Percentiles rank a stretch among this genome's conserved stretches.
Conservation (phyloP, 495 filamentous ascomycete genomes). For the Penicillium diatomitis region DNA sequence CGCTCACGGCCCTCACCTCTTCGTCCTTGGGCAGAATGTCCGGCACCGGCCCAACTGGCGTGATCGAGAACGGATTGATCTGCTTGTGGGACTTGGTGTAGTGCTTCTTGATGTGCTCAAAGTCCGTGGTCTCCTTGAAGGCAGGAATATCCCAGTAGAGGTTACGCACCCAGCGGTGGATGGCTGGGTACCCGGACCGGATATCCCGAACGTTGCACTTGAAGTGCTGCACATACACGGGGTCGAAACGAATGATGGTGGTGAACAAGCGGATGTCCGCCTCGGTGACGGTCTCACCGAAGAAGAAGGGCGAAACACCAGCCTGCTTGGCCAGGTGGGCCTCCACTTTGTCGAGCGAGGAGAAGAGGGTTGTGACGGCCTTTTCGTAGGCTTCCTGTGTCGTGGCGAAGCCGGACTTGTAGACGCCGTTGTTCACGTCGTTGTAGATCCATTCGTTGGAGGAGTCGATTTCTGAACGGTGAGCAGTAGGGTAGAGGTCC, state of each 20-base stretch:
- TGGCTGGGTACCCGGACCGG: slow-evolving; percentile 59
- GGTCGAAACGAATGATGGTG: slow-evolving; percentile 78
- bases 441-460: slow-evolving; percentile 78
- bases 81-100: slow-evolving; percentile 64
- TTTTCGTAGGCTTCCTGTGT: slow-evolving; percentile 72
- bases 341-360: slow-evolving; percentile 63
- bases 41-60: slow-evolving; percentile 55
- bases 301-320: slow-evolving; percentile 50
- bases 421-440: slow-evolving; percentile 81
- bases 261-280: slow-evolving; percentile 75
- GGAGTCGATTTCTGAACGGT: slow-evolving; percentile 58
- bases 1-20: slow-evolving; percentile 49
- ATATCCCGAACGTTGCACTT: slow-evolving; percentile 87
- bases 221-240: slow-evolving; percentile 89
- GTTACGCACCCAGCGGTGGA: slow-evolving; percentile 58
- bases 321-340: slow-evolving; percentile 45
- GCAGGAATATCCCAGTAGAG: slow-evolving; percentile 61
- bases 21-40: slow-evolving; percentile 52
- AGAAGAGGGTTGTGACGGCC: slow-evolving; percentile 58
- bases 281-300: slow-evolving; percentile 64
- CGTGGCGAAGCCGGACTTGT: slow-evolving; percentile 64
- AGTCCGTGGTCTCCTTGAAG: slow-evolving; percentile 55
- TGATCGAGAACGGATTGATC: slow-evolving; percentile 56
- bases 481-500: slow-evolving; percentile 52
- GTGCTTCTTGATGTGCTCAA: slow-evolving; percentile 64